Evolutionary conservation across 768 basidiomycete species (phyloP).

Genomic region (Psilocybe azurescens): DNA sequence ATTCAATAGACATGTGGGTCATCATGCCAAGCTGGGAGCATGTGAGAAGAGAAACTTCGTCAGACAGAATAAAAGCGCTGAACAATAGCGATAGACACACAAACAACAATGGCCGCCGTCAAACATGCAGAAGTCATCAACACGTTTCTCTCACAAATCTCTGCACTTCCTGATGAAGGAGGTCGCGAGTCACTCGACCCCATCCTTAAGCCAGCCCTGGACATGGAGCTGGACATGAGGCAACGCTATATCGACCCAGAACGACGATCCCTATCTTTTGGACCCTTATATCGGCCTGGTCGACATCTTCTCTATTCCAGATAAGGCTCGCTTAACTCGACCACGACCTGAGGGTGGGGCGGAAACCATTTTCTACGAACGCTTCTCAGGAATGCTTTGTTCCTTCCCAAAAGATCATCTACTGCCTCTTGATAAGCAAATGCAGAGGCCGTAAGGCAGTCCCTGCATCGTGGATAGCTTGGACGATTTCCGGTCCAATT

Average conservation of each 20-base stretch:
- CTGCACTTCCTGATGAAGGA: background rate
- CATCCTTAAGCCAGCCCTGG: background rate
- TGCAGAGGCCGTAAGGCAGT: no score
- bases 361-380: background rate
- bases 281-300: background rate
- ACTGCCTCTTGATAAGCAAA: background rate
- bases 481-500: conserved; percentile 50
- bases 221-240: background rate
- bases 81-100: no score
- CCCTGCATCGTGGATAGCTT: conserved; percentile 16
- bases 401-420: background rate
- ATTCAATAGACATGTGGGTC: no score
- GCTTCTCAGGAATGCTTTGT: background rate
- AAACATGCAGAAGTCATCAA: background rate
- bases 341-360: background rate
- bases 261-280: background rate
- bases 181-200: background rate
- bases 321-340: background rate
- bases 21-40: no score
- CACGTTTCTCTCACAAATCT: background rate
- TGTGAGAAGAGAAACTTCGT: no score
- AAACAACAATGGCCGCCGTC: background rate
- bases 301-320: background rate
- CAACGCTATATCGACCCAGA: background rate
- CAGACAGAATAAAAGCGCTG: no score